Base-by-base conservation (phyloP, 345 rosid genomes). In the Euphorbia lathyris region DNA sequence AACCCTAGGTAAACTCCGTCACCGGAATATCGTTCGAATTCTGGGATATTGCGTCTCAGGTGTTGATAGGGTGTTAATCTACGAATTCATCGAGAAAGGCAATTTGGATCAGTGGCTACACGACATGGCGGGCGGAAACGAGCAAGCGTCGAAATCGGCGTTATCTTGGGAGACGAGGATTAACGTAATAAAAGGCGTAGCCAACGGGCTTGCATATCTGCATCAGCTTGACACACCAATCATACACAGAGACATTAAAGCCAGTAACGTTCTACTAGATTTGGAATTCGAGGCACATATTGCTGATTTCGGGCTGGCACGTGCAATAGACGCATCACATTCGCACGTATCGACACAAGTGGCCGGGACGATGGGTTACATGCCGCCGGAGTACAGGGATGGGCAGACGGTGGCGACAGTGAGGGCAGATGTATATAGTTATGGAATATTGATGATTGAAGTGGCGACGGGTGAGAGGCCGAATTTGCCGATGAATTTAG, bases 351-450 rank as follows among this genome's bases (percentile, higher is more conserved):
- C 96, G n/a, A 94, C 96, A 2, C 96, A 94, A 30, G 90, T 90
- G 0, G 98, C 98, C 1, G 97, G 97, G 9, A 91, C 97, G 0
- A 87, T 91, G 89, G 98, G 98, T 13, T 94, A 94, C 75, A 94
- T 94, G 98, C 97, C 98, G 1, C 98, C 98, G 53, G 98, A 94
- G 84, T 94, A 86, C 72, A 76, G 77, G 77, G 93, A 83, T 6
- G 98, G 98, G 42, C 79, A 75, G 66, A 88, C 88, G 1, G 77
- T 78, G 0, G 97, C 98, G 0, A 90, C 97, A 0, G 73, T 75
- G 27, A 74, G 72, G 67, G 90, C 90, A 0, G 98, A 94, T 19
- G 95, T 87, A 1, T 91, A 91, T 30, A 91, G 97, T 51, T 94
- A 91, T 4, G 98, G 97, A 1, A 66, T 94, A 13, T 43, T 94